phyloP scores from a whole-genome alignment of 208 protist genomes.

The Trypanosoma mega region DNA sequence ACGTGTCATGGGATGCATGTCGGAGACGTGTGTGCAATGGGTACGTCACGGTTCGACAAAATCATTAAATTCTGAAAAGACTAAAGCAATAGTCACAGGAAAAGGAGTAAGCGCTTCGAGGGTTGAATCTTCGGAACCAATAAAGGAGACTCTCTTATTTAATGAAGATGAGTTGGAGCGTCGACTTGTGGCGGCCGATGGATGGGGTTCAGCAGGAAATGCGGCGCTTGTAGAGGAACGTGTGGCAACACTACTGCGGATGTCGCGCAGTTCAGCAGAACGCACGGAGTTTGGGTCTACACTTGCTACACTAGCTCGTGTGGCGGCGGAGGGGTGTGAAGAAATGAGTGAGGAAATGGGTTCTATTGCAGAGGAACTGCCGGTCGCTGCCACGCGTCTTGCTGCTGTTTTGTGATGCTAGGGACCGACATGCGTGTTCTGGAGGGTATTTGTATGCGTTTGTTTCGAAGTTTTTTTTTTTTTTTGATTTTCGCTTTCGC shows the following conservation, averaged over 20 bases:
- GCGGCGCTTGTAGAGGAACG: conserved; percentile 31
- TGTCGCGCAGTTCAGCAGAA: conserved; percentile 13
- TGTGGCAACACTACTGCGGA: conserved; percentile 28
- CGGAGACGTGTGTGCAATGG: conserved; percentile 31
- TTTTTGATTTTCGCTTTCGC: background rate
- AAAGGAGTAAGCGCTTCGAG: background rate
- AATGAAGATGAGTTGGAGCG: too few relatives aligned
- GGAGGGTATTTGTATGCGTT: conserved; percentile 3
- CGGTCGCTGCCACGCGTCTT: conserved; percentile 30
- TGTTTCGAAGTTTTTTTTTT: background rate
- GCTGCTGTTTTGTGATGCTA: background rate
- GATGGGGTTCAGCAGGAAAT: too few relatives aligned
- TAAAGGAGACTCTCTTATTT: too few relatives aligned
- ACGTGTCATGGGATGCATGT: conserved; percentile 30
- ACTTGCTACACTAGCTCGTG: conserved; percentile 52
- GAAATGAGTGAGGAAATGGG: conserved; percentile 15
- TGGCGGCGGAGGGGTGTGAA: conserved; percentile 37
- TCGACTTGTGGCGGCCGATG: too few relatives aligned
- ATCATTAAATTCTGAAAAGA: background rate
- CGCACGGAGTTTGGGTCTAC: conserved; percentile 42
- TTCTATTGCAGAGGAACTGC: conserved; percentile 47
- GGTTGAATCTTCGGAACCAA: too few relatives aligned
- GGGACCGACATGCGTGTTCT: background rate
- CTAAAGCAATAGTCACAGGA: background rate
- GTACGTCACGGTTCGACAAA: background rate